Percentiles rank a stretch among this genome's conserved stretches.
Evolutionary conservation across 352 stramenopile species (phyloP).

Genomic region (Saprolegnia diclina): DNA sequence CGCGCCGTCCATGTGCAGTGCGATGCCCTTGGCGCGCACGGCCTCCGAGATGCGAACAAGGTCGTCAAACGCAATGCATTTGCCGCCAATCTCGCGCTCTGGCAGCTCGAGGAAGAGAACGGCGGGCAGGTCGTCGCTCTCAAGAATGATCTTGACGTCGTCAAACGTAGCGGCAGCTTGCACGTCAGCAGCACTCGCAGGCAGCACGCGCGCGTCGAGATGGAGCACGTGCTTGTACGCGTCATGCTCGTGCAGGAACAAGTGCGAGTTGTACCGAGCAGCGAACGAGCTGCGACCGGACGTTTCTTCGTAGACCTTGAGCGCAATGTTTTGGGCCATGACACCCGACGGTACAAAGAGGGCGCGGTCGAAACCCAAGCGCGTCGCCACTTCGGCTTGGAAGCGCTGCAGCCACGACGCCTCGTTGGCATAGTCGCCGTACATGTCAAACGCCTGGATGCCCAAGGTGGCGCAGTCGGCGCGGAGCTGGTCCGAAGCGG

Average conservation of each 20-base stretch:
- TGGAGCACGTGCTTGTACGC: slow-evolving; percentile 39
- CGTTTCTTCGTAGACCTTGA: slow-evolving; percentile 23
- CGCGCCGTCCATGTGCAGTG: slow-evolving; percentile 57
- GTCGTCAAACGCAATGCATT: slow-evolving; percentile 47
- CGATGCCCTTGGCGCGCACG: slow-evolving; percentile 33
- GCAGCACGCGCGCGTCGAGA: slow-evolving; percentile 38
- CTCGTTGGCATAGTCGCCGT: slow-evolving; percentile 25
- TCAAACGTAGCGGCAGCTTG: slow-evolving; percentile 27
- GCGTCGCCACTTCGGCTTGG: slow-evolving; percentile 28
- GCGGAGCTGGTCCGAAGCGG: slow-evolving; percentile 5
- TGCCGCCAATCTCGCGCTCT: slow-evolving; percentile 58
- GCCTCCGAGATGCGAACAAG: slow-evolving; percentile 36
- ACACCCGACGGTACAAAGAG: slow-evolving; percentile 33
- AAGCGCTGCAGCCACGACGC: slow-evolving; percentile 26
- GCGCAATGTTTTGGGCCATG: slow-evolving; percentile 32
- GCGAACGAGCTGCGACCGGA: slow-evolving; percentile 31
- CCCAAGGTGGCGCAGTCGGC: neutral
- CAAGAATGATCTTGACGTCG: slow-evolving; percentile 20
- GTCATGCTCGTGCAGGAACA: slow-evolving; percentile 52
- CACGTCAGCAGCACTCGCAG: slow-evolving; percentile 14
- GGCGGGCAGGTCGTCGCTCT: slow-evolving; percentile 1
- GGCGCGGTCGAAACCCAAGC: slow-evolving; percentile 28
- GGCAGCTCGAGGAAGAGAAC: slow-evolving; percentile 45
- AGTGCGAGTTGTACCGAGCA: slow-evolving; percentile 49
- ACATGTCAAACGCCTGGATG: slow-evolving; percentile 27